Evolutionary conservation across 495 filamentous ascomycete species (phyloP), one percentile per base, ranked within the genome.

Genomic region (Aspergillus leporis): DNA sequence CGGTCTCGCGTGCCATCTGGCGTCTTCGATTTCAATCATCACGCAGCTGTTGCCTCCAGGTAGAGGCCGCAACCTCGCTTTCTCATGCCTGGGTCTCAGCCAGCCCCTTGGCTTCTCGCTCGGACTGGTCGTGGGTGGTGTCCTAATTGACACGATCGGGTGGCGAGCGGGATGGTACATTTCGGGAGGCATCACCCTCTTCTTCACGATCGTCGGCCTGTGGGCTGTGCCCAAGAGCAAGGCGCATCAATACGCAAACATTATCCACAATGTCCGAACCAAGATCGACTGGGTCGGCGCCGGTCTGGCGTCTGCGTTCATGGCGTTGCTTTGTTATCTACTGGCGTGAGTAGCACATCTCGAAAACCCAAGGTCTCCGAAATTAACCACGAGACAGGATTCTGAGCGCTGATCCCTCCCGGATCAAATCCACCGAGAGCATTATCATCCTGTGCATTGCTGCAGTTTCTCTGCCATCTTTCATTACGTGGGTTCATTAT

Each of bases 201-300:
- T 70, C 36, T 62, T 81, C 30, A 64, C 74, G 12, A 58, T 70
- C 0, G 54, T 72, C 19, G 67, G 61, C 12, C 51, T 71, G 13
- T 78, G 67, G 65, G 61, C 55, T n/a, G 40, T 81, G 9, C 78
- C 77, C 1, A 46, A 22, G 36, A 40, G 36, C 36, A 14, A 41
- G 18, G 10, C 46, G 2, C 28, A 32, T 40, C 43, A 36, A n/a
- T 19, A 56, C n/a, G 14, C 60, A 14, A 36, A 61, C 19, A n/a
- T 58, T 48, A 25, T 45, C 36, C 30, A 63, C 63, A 50, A 60
- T 78, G 1, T 62, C 47, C 21, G 56, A 30, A 52, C 49, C 0
- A 71, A 77, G 13, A 72, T 84, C 34, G 81, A 84, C 62, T 84
- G 80, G 81, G 53, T 80, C 21, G 81, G 79, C 2, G 72, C 67